A percentile compares a stretch with the other conserved stretches of the same genome.
These are phyloP conservation scores for Mucor mucedo DNA, from an alignment of 371 early-diverging fungal species.

Conservation along the genomic window DNA sequence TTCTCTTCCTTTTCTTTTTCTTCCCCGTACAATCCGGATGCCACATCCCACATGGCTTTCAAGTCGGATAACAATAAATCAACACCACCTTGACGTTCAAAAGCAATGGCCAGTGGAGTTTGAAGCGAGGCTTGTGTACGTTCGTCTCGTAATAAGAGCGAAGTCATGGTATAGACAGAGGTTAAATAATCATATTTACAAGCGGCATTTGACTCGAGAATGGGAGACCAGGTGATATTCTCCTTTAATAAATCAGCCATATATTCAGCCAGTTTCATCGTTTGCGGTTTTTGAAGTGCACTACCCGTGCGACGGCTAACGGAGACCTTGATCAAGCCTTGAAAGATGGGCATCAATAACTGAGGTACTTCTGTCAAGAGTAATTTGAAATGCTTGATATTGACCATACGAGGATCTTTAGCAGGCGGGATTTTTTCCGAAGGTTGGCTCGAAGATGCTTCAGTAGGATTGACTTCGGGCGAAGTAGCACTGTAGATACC, in stretches of 20 bases:
- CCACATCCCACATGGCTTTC: conserved; percentile 61
- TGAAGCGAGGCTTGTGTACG: conserved; percentile 72
- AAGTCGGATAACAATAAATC: conserved; percentile 61
- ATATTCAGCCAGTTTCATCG: conserved; percentile 63
- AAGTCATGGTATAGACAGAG: conserved; percentile 56
- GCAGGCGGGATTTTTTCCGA: conserved; percentile 24
- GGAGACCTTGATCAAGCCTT: conserved; percentile 73
- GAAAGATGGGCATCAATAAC: conserved; percentile 68
- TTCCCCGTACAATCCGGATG: conserved; percentile 34
- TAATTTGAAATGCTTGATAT: conserved; percentile 69
- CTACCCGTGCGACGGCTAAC: conserved; percentile 67
- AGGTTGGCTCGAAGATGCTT: not conserved
- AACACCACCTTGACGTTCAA: conserved; percentile 69
- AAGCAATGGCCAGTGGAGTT: conserved; percentile 70
- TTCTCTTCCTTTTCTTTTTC: conserved; percentile 10
- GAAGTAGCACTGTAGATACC: conserved; percentile 36
- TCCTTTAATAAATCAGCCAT: conserved; percentile 57
- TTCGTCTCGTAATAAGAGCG: conserved; percentile 55
- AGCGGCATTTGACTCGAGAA: conserved; percentile 31
- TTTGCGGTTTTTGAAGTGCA: conserved; percentile 54
- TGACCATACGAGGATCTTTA: conserved; percentile 68
- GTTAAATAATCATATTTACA: conserved; percentile 63
- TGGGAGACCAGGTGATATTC: conserved; percentile 56
- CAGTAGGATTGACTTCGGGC: not conserved
- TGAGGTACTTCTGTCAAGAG: conserved; percentile 73